Evolutionary conservation across 2,329 filamentous ascomycete species (phyloP).

Genomic region (Lomentospora prolificans): DNA sequence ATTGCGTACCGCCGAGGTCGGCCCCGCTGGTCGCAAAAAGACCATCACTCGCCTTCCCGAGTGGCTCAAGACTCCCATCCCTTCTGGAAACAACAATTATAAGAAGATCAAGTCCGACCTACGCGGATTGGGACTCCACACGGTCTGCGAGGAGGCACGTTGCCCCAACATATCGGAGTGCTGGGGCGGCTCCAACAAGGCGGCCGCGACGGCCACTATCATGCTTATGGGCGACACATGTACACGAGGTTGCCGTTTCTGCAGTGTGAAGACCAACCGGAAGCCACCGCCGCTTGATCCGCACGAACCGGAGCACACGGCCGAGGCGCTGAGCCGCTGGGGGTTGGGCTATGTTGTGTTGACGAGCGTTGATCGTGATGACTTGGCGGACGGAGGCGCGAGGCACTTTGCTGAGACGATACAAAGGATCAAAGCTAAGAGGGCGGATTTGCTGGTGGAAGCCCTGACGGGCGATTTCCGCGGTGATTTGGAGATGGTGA

Average conservation of each 20-base stretch:
- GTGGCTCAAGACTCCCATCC: constrained; percentile 96
- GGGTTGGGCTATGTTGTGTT: constrained; percentile 92
- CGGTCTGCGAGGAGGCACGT: constrained; percentile 93
- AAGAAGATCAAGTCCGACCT: constrained; percentile 93
- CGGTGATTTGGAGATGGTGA: constrained; percentile 80
- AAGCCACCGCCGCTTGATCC: constrained; percentile 72
- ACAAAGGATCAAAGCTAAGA: constrained; percentile 81
- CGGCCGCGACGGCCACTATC: constrained; percentile 89
- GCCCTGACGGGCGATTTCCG: constrained; percentile 79
- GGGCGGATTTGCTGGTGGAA: constrained; percentile 68
- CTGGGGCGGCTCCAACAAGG: constrained; percentile 87
- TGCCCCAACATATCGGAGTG: constrained; percentile 98
- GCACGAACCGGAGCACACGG: constrained; percentile 93
- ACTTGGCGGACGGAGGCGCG: constrained; percentile 80
- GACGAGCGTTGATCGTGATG: constrained; percentile 88
- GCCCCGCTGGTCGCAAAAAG: constrained; percentile 50
- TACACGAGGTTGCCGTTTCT: constrained; percentile 92
- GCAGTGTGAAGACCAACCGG: constrained; percentile 84
- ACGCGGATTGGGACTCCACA: constrained; percentile 80
- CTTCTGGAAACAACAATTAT: constrained; percentile 69
- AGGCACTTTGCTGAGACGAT: constrained; percentile 90
- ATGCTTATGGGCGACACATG: constrained; percentile 99
- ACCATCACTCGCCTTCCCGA: constrained; percentile 69
- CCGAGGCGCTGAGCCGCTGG: constrained; percentile 87
- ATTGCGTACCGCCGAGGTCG: constrained; percentile 53